Evolutionary conservation across 2,329 filamentous ascomycete species (phyloP).

Genomic region (Fusarium concolor): DNA sequence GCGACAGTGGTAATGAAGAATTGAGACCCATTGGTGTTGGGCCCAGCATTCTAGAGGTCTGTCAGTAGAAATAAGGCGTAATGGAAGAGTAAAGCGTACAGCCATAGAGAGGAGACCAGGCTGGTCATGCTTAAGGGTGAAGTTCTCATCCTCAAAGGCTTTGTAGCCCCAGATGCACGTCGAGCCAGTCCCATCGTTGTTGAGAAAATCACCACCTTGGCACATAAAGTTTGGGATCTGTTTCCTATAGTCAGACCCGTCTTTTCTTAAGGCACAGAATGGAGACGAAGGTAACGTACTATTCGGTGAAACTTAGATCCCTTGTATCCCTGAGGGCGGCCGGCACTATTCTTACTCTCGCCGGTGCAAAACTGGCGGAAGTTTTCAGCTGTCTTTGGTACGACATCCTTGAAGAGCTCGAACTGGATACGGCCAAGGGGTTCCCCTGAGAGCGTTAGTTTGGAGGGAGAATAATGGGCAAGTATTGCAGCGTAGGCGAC

Average conservation of each 20-base stretch:
- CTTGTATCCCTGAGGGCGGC: slow-evolving; percentile 92
- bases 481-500: not conserved
- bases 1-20: slow-evolving; percentile 96
- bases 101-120: slow-evolving; percentile 93
- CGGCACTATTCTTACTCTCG: slow-evolving; percentile 82
- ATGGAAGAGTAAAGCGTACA: slow-evolving; percentile 63
- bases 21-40: slow-evolving; percentile 92
- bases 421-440: slow-evolving; percentile 89
- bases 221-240: slow-evolving; percentile 98
- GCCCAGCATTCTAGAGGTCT: slow-evolving; percentile 78
- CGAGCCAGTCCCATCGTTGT: slow-evolving; percentile 91
- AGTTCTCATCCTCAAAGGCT: slow-evolving; percentile 92
- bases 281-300: slow-evolving; percentile 63
- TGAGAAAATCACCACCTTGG: slow-evolving; percentile 95
- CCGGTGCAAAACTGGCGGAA: slow-evolving; percentile 98
- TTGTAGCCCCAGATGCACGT: slow-evolving; percentile 88
- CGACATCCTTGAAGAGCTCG: slow-evolving; percentile 87
- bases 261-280: not conserved
- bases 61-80: not conserved
- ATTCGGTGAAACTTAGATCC: slow-evolving; percentile 94
- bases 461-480: not conserved
- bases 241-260: slow-evolving; percentile 8
- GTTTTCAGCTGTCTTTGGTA: slow-evolving; percentile 92
- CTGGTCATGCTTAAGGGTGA: slow-evolving; percentile 79
- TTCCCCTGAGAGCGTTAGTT: slow-evolving; percentile 68